Evolutionary conservation across 169 alveolate genomes (phyloP).

Genomic region (Plasmodium fragile): DNA sequence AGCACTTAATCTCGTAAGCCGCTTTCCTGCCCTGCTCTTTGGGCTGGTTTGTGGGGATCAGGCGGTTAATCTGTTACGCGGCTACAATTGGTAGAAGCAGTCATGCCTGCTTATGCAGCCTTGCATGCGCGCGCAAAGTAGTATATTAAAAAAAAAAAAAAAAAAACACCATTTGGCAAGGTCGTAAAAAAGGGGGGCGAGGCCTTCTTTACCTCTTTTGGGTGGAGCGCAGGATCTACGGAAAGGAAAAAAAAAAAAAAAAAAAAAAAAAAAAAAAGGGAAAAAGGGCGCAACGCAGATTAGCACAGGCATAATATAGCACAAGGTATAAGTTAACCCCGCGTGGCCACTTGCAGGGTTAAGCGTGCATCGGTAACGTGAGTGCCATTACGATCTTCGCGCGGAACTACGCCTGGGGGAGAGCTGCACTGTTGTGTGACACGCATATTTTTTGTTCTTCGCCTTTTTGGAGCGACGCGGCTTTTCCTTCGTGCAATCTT

Average conservation of each 20-base stretch:
- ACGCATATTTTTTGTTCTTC: neutral
- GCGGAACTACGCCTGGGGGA: neutral
- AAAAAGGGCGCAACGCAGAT: neutral
- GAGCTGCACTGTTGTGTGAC: neutral
- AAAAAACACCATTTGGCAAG: neutral
- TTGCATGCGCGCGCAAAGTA: neutral
- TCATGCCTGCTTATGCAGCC: neutral
- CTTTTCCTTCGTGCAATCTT: neutral
- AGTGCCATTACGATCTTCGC: neutral
- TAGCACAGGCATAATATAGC: neutral
- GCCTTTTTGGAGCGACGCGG: neutral
- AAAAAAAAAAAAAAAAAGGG: neutral
- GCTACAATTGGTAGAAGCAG: neutral
- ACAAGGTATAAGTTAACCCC: neutral
- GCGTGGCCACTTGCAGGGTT: neutral
- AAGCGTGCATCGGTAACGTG: neutral
- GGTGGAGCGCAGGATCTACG: neutral
- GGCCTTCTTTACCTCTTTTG: neutral
- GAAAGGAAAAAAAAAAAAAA: neutral
- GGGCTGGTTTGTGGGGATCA: neutral
- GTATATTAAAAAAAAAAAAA: conserved; percentile 2
- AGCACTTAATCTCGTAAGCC: neutral
- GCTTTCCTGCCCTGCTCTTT: neutral
- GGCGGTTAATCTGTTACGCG: neutral
- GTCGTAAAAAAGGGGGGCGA: neutral